These are phyloP conservation scores for Letharia columbiana DNA, from an alignment of 495 filamentous ascomycete species.

Conservation along the genomic window DNA sequence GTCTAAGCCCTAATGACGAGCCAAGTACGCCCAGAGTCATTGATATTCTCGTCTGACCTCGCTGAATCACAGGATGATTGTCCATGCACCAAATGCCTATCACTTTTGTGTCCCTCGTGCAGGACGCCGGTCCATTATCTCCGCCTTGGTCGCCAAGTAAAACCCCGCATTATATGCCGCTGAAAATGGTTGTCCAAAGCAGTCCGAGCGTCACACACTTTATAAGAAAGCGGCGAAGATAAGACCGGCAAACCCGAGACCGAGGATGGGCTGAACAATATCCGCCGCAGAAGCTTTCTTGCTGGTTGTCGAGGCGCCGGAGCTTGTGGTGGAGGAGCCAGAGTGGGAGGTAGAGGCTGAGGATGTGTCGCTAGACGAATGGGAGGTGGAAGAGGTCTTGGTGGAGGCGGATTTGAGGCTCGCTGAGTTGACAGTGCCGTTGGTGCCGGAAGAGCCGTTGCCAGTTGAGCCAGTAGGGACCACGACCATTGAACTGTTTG, in stretches of 20 bases:
- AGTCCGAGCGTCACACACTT: not conserved
- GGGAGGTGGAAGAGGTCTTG: constrained; percentile 28
- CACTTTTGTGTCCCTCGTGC: constrained; percentile 7
- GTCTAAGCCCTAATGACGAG: not conserved
- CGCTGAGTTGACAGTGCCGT: constrained; percentile 23
- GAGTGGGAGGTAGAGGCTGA: constrained; percentile 27
- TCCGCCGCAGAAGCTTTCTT: constrained; percentile 13
- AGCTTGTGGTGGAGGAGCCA: constrained; percentile 10
- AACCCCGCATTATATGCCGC: not conserved
- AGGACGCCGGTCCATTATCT: not conserved
- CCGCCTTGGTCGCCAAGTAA: not conserved
- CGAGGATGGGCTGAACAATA: constrained; percentile 25
- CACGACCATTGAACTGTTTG: constrained; percentile 25
- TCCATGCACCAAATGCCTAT: constrained; percentile 6
- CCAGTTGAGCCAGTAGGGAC: constrained; percentile 10
- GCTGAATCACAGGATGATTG: constrained; percentile 1
- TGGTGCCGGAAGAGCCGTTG: constrained; percentile 21
- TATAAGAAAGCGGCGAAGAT: constrained; percentile 43
- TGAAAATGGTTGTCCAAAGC: not conserved
- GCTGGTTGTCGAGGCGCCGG: constrained; percentile 7
- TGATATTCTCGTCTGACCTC: not conserved
- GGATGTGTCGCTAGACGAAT: constrained; percentile 30
- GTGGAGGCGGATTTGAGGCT: constrained; percentile 24
- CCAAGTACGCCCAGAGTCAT: not conserved
- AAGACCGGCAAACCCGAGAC: constrained; percentile 36